phyloP scores from a whole-genome alignment of 1,139 yeast genomes.

The Blastobotrys aristatus region DNA sequence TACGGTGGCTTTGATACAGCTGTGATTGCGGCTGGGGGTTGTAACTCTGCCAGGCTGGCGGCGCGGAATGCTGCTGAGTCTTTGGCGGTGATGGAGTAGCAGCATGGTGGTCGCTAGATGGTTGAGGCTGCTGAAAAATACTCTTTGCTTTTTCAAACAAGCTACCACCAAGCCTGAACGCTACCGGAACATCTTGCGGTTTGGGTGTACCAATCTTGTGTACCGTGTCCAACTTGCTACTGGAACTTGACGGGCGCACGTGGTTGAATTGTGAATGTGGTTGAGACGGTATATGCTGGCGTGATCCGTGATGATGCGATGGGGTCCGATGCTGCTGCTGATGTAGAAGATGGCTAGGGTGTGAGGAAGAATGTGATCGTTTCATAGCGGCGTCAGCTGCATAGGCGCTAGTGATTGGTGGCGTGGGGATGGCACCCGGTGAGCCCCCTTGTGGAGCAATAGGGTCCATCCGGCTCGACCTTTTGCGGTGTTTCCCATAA shows the following conservation, averaged over 20 bases:
- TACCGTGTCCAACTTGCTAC: conserved; percentile 1
- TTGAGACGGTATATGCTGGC: neutral
- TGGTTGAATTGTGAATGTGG: neutral
- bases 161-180: conserved; percentile 12
- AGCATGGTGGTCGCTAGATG: neutral
- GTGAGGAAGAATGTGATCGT: neutral
- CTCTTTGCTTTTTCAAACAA: conserved; percentile 9
- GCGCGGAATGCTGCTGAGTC: neutral
- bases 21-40: neutral
- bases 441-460: neutral
- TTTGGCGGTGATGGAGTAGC: neutral
- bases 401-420: conserved; percentile 2
- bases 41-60: conserved; percentile 4
- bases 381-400: conserved; percentile 4
- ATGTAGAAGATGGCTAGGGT: neutral
- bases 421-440: neutral
- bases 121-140: conserved; percentile 13
- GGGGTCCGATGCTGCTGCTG: neutral
- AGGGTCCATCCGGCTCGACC: neutral
- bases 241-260: neutral
- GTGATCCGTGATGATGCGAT: neutral
- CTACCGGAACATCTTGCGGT: conserved; percentile 6
- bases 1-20: neutral
- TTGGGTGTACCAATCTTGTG: conserved; percentile 5
- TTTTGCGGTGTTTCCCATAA: neutral